Conservation (phyloP, 345 rosid genomes). For the Eucalyptus tenuipes region DNA sequence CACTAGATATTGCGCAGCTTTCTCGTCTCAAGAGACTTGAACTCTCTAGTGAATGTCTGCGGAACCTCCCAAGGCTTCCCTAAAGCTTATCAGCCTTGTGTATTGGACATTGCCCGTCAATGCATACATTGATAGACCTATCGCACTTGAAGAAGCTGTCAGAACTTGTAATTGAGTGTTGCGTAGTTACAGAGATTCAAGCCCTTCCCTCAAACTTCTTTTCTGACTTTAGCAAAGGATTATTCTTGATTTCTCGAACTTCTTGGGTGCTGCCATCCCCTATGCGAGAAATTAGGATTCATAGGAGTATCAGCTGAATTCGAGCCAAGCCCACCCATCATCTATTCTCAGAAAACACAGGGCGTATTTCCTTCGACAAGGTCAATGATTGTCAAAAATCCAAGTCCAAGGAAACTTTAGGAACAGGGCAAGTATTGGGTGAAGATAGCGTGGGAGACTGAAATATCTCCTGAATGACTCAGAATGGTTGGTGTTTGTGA, state of each 20-base stretch:
- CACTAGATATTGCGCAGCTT: too few relatives aligned
- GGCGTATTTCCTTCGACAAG: not conserved
- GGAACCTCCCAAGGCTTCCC: not conserved
- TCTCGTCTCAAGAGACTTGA: too few relatives aligned
- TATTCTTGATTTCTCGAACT: not conserved
- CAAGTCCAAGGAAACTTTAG: not conserved
- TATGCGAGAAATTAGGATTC: too few relatives aligned
- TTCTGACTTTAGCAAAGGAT: not conserved
- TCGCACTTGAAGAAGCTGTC: not conserved
- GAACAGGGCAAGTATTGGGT: not conserved
- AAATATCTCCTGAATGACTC: not conserved
- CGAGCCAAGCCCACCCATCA: not conserved
- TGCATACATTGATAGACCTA: not conserved
- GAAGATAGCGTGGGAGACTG: not conserved
- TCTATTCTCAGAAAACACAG: not conserved
- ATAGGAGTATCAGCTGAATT: not conserved
- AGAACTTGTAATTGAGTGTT: too few relatives aligned
- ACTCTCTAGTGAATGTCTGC: too few relatives aligned
- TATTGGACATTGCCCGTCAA: not conserved
- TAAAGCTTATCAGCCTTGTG: not conserved
- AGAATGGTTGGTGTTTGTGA: not conserved
- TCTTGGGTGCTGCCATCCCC: fast-evolving
- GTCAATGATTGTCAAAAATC: not conserved
- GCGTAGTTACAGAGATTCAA: too few relatives aligned
- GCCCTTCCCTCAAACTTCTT: not conserved